phyloP scores from a whole-genome alignment of 371 early-diverging fungal species.

The Smittium mucronatum region DNA sequence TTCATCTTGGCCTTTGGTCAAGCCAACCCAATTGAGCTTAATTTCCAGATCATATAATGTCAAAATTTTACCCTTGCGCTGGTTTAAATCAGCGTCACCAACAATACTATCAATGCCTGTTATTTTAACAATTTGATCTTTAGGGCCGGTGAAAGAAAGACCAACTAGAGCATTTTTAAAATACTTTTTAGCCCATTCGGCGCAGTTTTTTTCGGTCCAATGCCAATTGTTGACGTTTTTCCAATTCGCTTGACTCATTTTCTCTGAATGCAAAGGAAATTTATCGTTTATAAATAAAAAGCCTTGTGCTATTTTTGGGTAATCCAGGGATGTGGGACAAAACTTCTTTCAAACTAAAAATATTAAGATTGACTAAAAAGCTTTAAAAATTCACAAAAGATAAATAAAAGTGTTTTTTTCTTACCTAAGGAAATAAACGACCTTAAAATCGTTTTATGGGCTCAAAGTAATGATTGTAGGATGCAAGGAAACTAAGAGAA shows the following conservation, averaged over 20 bases:
- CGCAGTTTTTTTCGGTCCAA: conserved; percentile 87
- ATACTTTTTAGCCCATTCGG: conserved; percentile 73
- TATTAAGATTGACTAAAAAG: too few species aligned
- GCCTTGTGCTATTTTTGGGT: too few species aligned
- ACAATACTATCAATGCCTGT: conserved; percentile 43
- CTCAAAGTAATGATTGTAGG: too few species aligned
- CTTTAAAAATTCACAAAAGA: too few species aligned
- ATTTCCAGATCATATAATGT: conserved; percentile 72
- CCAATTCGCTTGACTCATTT: conserved; percentile 38
- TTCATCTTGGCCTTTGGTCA: conserved; percentile 17
- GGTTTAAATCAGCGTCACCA: conserved; percentile 82
- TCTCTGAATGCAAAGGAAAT: too few species aligned
- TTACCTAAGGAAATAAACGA: too few species aligned
- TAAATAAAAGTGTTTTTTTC: too few species aligned
- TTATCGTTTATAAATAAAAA: too few species aligned
- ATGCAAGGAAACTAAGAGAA: too few species aligned
- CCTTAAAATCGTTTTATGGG: too few species aligned
- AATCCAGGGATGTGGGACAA: too few species aligned
- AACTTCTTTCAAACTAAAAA: too few species aligned
- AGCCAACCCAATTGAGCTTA: conserved; percentile 52
- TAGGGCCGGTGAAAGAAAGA: conserved; percentile 15
- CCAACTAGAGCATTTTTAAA: conserved; percentile 45
- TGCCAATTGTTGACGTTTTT: conserved; percentile 64
- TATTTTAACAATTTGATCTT: conserved; percentile 41
- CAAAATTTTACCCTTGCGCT: conserved; percentile 82